These are phyloP conservation scores for Erythrophleum ivorense DNA, from an alignment of 331 rosid species.

Conservation along the genomic window DNA sequence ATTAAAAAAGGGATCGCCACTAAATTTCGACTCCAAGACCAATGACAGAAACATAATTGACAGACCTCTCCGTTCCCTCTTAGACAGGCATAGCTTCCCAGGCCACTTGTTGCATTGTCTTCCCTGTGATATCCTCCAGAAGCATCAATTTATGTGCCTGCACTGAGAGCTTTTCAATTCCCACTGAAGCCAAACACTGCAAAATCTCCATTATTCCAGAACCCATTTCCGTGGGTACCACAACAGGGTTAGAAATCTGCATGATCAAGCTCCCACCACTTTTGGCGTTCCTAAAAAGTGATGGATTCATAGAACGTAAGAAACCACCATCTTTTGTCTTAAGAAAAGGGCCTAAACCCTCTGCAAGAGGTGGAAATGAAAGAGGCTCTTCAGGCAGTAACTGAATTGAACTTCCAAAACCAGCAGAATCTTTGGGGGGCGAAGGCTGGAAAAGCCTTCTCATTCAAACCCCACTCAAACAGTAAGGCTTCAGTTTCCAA, in stretches of 20 bases:
- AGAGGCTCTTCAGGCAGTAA: conserved; percentile 61
- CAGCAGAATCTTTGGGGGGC: conserved; percentile 64
- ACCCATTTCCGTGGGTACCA: conserved; percentile 98
- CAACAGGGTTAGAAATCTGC: conserved; percentile 97
- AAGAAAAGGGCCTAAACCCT: conserved; percentile 85
- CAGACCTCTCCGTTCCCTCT: conserved; percentile 82
- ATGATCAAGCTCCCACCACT: conserved; percentile 81
- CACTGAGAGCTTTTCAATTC: conserved; percentile 97
- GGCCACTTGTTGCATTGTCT: conserved; percentile 89
- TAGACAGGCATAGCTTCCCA: conserved; percentile 81
- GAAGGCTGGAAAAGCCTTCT: conserved; percentile 81
- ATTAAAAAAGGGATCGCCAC: neutral
- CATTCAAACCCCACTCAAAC: conserved; percentile 95
- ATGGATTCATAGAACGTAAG: conserved; percentile 82
- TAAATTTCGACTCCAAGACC: conserved; percentile 29
- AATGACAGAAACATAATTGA: conserved; percentile 34
- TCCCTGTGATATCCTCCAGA: conserved; percentile 92
- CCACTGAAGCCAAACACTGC: conserved; percentile 89
- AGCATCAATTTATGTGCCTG: conserved; percentile 97
- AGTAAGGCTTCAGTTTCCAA: conserved; percentile 89
- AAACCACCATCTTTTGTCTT: conserved; percentile 86
- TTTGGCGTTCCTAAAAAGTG: conserved; percentile 68
- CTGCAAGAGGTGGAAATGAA: conserved; percentile 82
- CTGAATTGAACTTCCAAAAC: conserved; percentile 85
- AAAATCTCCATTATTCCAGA: conserved; percentile 81